Percentiles rank a stretch among this genome's conserved stretches.
These are phyloP conservation scores for Penicillium pancosmium DNA, from an alignment of 495 filamentous ascomycete species.

Conservation along the genomic window DNA sequence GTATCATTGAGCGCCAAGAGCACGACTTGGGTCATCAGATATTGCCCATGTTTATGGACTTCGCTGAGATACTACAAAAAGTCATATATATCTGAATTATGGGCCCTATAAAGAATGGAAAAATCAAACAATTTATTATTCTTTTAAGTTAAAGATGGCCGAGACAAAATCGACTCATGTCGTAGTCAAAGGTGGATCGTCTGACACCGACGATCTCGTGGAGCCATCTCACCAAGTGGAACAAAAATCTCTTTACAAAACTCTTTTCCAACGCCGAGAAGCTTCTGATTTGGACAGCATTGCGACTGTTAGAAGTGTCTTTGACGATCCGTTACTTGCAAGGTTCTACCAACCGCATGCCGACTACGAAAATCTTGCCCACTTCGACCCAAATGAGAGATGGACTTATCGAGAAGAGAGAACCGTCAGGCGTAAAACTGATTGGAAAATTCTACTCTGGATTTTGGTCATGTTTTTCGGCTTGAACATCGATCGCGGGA, in stretches of 20 bases:
- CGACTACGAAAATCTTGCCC: conserved; percentile 53
- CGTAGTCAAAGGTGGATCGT: neutral
- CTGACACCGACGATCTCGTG: neutral
- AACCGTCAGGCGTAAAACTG: conserved; percentile 33
- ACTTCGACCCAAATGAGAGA: conserved; percentile 49
- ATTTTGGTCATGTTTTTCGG: conserved; percentile 79
- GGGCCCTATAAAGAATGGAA: neutral
- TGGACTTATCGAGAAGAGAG: conserved; percentile 54
- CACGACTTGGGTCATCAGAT: neutral
- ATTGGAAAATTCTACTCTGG: conserved; percentile 53
- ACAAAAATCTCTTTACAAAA: neutral
- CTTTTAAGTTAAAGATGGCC: neutral
- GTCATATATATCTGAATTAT: neutral
- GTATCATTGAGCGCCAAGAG: neutral
- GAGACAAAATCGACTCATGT: neutral
- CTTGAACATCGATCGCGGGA: conserved; percentile 73
- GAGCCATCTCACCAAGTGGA: neutral
- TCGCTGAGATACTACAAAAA: neutral
- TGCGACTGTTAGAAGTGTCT: conserved; percentile 54
- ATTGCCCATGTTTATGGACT: neutral
- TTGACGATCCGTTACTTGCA: conserved; percentile 47
- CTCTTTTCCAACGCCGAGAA: neutral
- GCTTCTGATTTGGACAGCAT: conserved; percentile 50
- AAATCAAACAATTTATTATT: neutral
- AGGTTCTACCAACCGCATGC: conserved; percentile 50